Base-by-base conservation (phyloP, 2,329 filamentous ascomycete species). In the Emergomyces africanus region DNA sequence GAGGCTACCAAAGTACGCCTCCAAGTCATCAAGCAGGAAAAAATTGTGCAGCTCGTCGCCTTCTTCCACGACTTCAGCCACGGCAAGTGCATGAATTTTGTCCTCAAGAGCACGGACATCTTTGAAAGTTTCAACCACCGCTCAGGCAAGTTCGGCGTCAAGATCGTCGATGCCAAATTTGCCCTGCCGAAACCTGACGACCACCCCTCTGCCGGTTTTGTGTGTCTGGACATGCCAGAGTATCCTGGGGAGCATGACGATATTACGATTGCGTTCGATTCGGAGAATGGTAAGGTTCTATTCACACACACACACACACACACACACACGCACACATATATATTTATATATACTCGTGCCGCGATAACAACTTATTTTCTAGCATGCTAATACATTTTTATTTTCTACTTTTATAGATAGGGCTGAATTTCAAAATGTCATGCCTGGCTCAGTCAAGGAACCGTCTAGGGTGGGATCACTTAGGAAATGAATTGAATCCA, bases 161-260 rank as follows among this genome's bases (percentile, higher is more conserved):
- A 86, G 69, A 83, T 96, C 63, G 86, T 92, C 30, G 91, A 96
- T 70, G 90, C 90, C 61, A 96, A 96, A 71, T 96, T 96, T 67
- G 87, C 89, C 2, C 76, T 96, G 58, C 90, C 90, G 4, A 85
- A 78, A 59, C 74, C 74, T 57, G 74, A 76, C 46, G 71, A 76
- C 20, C 75, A 80, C 56, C 74, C 75, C 3, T 71, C 86, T 62
- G 82, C 84, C 69, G 82, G 84, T 30, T 96, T 92, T 75, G 81
- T 95, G 44, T 94, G 89, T 70, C 74, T 96, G 60, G 91, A 96
- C 72, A 83, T 90, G 71, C 86, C 90, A 20, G 90, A 96, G 66
- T 88, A 95, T 71, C 89, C 90, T 0, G 89, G 89, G 56, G 91
- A 96, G 75, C 90, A 96, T 73, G 91, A 96, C 71, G 91, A 96